A percentile compares a stretch with the other conserved stretches of the same genome.
phyloP scores from a whole-genome alignment of 306 rosid genomes.

The Sicyos baderoa region DNA sequence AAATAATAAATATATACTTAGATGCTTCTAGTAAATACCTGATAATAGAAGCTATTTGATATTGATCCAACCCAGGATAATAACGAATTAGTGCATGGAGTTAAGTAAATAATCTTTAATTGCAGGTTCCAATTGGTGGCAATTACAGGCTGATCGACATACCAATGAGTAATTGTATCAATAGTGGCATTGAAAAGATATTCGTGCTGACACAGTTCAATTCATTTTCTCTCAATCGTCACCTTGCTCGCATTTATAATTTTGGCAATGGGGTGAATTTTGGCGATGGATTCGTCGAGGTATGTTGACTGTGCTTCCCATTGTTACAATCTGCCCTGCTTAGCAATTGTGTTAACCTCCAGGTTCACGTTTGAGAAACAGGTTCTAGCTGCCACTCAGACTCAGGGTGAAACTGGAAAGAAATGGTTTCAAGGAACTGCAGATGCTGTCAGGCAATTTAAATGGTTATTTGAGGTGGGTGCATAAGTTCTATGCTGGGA shows the following conservation, averaged over 20 bases:
- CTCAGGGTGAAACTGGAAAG: slow-evolving; percentile 79
- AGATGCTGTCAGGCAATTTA: slow-evolving; percentile 89
- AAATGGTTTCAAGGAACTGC: slow-evolving; percentile 96
- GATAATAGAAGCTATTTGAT: background rate
- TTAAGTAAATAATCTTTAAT: background rate
- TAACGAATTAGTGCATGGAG: background rate
- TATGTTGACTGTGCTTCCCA: slow-evolving; percentile 16
- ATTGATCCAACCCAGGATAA: background rate
- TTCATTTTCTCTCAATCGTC: slow-evolving; percentile 87
- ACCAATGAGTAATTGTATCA: slow-evolving; percentile 94
- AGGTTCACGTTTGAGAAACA: slow-evolving; percentile 18
- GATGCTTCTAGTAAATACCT: too few species aligned
- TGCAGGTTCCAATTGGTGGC: slow-evolving; percentile 92
- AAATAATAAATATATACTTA: too few species aligned
- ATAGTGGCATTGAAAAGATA: slow-evolving; percentile 72
- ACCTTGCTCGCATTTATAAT: slow-evolving; percentile 63
- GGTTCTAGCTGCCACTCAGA: slow-evolving; percentile 98
- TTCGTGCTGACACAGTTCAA: slow-evolving; percentile 75
- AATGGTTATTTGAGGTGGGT: slow-evolving; percentile 88
- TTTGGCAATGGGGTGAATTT: slow-evolving; percentile 71
- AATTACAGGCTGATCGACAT: slow-evolving; percentile 81
- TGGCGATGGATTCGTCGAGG: slow-evolving; percentile 92
- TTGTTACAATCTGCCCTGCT: slow-evolving; percentile 8
- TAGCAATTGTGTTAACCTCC: background rate
- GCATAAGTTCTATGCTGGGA: background rate